These are phyloP conservation scores for Lepidium didymum DNA, from an alignment of 345 rosid species.

Conservation along the genomic window DNA sequence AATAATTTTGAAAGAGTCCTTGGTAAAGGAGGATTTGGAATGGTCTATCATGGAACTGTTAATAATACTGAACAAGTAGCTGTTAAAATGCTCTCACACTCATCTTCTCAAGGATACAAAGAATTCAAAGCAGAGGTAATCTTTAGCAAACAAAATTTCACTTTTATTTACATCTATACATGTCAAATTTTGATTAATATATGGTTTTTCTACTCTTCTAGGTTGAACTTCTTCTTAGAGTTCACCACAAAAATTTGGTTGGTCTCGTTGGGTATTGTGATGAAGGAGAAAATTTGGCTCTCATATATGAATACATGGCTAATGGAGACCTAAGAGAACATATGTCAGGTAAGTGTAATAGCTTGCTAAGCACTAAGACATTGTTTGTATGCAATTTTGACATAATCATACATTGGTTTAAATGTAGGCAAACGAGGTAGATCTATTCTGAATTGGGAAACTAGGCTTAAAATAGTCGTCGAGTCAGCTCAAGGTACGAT, in stretches of 20 bases:
- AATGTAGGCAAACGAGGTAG: conserved; percentile 21
- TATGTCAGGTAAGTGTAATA: conserved; percentile 18
- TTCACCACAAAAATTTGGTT: conserved; percentile 40
- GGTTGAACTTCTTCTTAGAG: conserved; percentile 38
- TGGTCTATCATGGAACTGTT: conserved; percentile 36
- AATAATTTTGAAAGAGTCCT: conserved; percentile 31
- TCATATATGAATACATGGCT: conserved; percentile 45
- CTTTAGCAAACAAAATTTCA: too few species aligned
- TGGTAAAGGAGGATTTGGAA: conserved; percentile 47
- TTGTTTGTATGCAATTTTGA: background rate
- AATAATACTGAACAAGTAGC: conserved; percentile 34
- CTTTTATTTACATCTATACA: too few species aligned
- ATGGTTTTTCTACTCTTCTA: background rate
- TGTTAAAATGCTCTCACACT: conserved; percentile 37
- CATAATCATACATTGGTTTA: background rate
- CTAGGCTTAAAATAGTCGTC: conserved; percentile 37
- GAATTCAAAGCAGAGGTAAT: conserved; percentile 44
- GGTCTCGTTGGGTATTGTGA: conserved; percentile 36
- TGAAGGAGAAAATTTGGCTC: conserved; percentile 34
- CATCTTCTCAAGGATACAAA: conserved; percentile 43
- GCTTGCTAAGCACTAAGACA: background rate
- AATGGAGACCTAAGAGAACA: conserved; percentile 24
- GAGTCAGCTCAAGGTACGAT: conserved; percentile 45
- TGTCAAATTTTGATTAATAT: background rate
- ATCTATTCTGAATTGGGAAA: conserved; percentile 33